Percentiles rank a stretch among this genome's conserved stretches.
These are phyloP conservation scores for Extremus antarcticus DNA, from an alignment of 495 filamentous ascomycete species.

Conservation along the genomic window DNA sequence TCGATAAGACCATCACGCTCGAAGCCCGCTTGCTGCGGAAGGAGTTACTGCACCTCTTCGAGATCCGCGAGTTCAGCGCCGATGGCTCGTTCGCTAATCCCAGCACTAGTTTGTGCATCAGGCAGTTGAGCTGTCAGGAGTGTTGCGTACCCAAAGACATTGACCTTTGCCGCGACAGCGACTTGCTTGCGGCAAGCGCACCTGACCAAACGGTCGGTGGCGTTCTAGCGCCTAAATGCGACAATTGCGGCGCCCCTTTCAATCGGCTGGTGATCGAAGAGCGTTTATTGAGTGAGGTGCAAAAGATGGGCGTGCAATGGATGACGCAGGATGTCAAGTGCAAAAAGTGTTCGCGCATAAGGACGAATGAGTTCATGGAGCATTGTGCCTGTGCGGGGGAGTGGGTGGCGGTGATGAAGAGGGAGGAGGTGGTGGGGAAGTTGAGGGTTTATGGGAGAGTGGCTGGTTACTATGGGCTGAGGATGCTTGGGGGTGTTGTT, in stretches of 20 bases:
- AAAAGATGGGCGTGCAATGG: constrained; percentile 68
- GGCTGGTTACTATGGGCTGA: constrained; percentile 65
- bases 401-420: constrained; percentile 64
- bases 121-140: constrained; percentile 69
- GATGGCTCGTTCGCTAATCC: constrained; percentile 84
- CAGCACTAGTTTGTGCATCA: constrained; percentile 57
- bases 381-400: constrained; percentile 85
- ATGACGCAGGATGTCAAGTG: constrained; percentile 86
- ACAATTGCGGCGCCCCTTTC: constrained; percentile 64
- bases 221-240: constrained; percentile 42
- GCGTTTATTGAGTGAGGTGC: constrained; percentile 62
- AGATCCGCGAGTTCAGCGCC: constrained; percentile 84
- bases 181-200: constrained; percentile 34
- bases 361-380: constrained; percentile 90
- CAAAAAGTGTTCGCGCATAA: constrained; percentile 48
- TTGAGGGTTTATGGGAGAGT: constrained; percentile 62
- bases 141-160: constrained; percentile 83
- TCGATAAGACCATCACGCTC: constrained; percentile 78
- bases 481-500: constrained; percentile 68
- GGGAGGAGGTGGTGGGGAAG: constrained; percentile 53
- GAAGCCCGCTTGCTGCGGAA: constrained; percentile 80
- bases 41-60: constrained; percentile 79
- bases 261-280: constrained; percentile 74
- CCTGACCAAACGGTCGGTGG: constrained; percentile 1
- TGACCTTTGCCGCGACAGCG: constrained; percentile 89